phyloP scores from a whole-genome alignment of 1,284 basidiomycete species.

The Singerocomus inundabilis region DNA sequence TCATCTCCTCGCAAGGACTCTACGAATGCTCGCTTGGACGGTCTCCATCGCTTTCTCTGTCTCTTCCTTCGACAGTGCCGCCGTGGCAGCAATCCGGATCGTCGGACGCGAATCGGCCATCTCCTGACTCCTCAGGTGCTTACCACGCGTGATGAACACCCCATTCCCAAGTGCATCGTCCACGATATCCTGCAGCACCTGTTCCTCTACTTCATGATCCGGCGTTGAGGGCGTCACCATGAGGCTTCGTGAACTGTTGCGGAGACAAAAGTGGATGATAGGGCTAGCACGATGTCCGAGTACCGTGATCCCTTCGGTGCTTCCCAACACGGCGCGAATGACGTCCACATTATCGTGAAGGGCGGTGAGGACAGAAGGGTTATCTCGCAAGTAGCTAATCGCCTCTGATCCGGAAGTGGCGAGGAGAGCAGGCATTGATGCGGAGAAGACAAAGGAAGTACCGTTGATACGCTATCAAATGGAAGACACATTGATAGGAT shows the following conservation, averaged over 20 bases:
- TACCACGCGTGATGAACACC: constrained; percentile 80
- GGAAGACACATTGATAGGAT: background rate
- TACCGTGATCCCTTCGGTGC: constrained; percentile 78
- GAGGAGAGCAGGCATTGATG: constrained; percentile 88
- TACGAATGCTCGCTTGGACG: constrained; percentile 73
- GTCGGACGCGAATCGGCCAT: constrained; percentile 81
- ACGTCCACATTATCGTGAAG: constrained; percentile 82
- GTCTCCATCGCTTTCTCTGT: constrained; percentile 83
- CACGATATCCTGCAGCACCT: constrained; percentile 82
- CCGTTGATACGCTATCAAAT: constrained; percentile 87
- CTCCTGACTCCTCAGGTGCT: constrained; percentile 82
- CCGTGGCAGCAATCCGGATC: constrained; percentile 79
- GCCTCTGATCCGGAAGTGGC: constrained; percentile 86
- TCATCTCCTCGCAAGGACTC: constrained; percentile 62
- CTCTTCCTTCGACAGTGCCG: constrained; percentile 84
- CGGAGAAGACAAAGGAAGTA: constrained; percentile 94
- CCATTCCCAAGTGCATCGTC: constrained; percentile 79
- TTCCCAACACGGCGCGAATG: constrained; percentile 77
- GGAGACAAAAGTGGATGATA: constrained; percentile 84
- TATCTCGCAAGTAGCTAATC: constrained; percentile 73
- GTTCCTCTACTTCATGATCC: constrained; percentile 73
- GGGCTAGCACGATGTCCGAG: constrained; percentile 85
- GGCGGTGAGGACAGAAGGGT: constrained; percentile 70
- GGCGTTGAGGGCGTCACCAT: constrained; percentile 34
- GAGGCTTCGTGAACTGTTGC: constrained; percentile 34